phyloP scores from a whole-genome alignment of 495 filamentous ascomycete species.

The Aspergillus campestris region DNA sequence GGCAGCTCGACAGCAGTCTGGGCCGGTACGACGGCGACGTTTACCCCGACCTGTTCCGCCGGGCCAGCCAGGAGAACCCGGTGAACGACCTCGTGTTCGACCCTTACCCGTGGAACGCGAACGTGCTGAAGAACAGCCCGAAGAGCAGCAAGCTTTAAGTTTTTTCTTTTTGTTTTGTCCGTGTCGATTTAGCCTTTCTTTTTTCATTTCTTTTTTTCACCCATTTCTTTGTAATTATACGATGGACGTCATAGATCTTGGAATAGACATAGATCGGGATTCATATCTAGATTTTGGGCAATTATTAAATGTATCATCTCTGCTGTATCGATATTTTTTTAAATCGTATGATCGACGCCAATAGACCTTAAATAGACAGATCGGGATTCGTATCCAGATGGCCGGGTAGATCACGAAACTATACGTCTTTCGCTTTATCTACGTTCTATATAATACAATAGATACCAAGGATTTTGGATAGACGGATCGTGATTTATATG shows the following conservation, averaged over 20 bases:
- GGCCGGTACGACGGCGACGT: constrained; percentile 59
- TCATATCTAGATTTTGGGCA: too few relatives aligned
- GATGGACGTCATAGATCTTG: too few relatives aligned
- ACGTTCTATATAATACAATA: not conserved
- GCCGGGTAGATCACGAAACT: too few relatives aligned
- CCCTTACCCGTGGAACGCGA: constrained; percentile 55
- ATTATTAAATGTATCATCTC: too few relatives aligned
- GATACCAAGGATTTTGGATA: too few relatives aligned
- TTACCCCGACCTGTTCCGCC: constrained; percentile 59
- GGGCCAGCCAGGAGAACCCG: constrained; percentile 59
- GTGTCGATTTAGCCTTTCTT: not conserved
- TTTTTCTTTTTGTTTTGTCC: not conserved
- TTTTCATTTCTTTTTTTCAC: not conserved
- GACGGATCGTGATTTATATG: too few relatives aligned
- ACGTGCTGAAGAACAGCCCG: constrained; percentile 45
- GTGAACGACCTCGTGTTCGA: constrained; percentile 58
- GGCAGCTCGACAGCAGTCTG: constrained; percentile 57
- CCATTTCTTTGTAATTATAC: not conserved
- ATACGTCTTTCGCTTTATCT: not conserved
- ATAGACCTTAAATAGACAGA: too few relatives aligned
- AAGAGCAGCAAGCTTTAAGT: constrained; percentile 34
- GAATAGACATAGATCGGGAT: too few relatives aligned
- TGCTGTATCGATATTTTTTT: too few relatives aligned
- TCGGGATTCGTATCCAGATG: too few relatives aligned
- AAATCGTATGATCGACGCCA: too few relatives aligned